Conservation (phyloP, 2,329 filamentous ascomycete genomes). For the Biscogniauxia mediterranea region DNA sequence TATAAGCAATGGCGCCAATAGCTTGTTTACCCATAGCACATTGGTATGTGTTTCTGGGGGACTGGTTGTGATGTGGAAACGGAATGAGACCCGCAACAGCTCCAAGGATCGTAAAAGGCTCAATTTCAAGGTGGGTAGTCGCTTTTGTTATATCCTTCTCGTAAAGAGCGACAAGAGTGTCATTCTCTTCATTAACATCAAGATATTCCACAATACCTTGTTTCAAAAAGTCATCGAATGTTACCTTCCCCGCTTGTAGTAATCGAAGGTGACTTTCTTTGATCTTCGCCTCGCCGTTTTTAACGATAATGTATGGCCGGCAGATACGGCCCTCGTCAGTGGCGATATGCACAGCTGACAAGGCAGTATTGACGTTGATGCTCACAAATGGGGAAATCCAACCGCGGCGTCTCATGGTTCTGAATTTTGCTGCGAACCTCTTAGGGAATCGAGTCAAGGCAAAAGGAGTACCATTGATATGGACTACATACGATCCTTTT, state of each 20-base stretch:
- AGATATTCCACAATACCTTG: constrained; percentile 92
- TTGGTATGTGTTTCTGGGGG: constrained; percentile 96
- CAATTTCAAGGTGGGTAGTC: constrained; percentile 94
- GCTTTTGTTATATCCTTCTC: constrained; percentile 78
- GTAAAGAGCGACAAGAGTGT: constrained; percentile 87
- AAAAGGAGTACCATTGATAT: constrained; percentile 92
- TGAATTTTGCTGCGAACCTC: constrained; percentile 79
- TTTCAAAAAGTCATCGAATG: constrained; percentile 91
- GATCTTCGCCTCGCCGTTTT: constrained; percentile 80
- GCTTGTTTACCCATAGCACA: constrained; percentile 99
- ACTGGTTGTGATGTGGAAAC: constrained; percentile 98
- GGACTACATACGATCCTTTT: constrained; percentile 82
- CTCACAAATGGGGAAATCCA: constrained; percentile 95
- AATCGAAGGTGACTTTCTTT: constrained; percentile 75
- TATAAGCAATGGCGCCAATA: constrained; percentile 96
- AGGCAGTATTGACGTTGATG: constrained; percentile 92
- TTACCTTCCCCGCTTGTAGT: constrained; percentile 77
- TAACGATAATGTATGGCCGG: constrained; percentile 91
- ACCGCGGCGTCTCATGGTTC: constrained; percentile 82
- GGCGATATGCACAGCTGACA: constrained; percentile 88
- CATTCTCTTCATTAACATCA: constrained; percentile 98
- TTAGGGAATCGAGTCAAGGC: constrained; percentile 85
- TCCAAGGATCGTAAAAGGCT: constrained; percentile 94
- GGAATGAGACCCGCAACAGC: constrained; percentile 95
- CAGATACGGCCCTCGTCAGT: constrained; percentile 97